Conservation (phyloP, 2,329 filamentous ascomycete genomes). For the Aspergillus novofumigatus region DNA sequence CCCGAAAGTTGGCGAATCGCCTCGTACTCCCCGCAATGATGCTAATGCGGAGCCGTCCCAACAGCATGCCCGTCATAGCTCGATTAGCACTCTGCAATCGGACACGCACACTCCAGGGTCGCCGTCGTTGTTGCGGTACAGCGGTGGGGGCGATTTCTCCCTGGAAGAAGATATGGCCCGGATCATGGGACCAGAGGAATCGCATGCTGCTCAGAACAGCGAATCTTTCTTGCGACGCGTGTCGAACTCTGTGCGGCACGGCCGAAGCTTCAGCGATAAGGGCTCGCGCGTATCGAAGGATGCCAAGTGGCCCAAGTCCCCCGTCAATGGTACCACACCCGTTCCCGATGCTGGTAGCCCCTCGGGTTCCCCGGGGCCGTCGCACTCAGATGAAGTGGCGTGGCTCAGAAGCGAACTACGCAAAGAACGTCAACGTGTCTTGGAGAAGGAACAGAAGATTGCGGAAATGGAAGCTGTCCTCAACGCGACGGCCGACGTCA, state of each 20-base stretch:
- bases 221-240: conserved; percentile 81
- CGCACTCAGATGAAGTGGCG: conserved; percentile 55
- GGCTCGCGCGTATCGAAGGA: conserved; percentile 57
- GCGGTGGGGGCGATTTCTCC: conserved; percentile 78
- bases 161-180: conserved; percentile 95
- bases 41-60: conserved; percentile 15
- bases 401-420: conserved; percentile 68
- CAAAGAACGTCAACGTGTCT: conserved; percentile 77
- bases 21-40: conserved; percentile 50
- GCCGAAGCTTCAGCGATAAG: conserved; percentile 75
- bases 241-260: conserved; percentile 90
- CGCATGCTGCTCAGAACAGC: conserved; percentile 44
- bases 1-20: conserved; percentile 41
- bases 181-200: conserved; percentile 73
- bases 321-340: conserved; percentile 49
- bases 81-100: conserved; percentile 41
- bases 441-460: conserved; percentile 81
- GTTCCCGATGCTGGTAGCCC: conserved; percentile 68
- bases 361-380: conserved; percentile 53
- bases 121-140: conserved; percentile 67
- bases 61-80: conserved; percentile 43
- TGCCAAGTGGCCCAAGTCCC: conserved; percentile 66
- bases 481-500: conserved; percentile 58
- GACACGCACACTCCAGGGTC: conserved; percentile 47
- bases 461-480: conserved; percentile 66